These are phyloP conservation scores for Talaromyces sp. DNA, from an alignment of 2,329 filamentous ascomycete genomes.

Conservation along the genomic window DNA sequence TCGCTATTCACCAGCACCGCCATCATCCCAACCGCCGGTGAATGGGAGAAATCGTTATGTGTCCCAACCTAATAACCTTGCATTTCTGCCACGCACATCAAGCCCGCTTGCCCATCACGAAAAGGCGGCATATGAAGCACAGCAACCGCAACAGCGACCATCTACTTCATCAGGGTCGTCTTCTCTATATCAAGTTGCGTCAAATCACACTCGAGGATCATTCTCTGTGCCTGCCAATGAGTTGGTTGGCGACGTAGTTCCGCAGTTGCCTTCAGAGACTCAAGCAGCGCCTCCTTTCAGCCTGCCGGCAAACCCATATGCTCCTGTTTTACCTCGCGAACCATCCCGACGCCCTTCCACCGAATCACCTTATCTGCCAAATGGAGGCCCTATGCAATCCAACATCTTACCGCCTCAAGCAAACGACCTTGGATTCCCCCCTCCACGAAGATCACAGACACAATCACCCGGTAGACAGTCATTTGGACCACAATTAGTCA, in stretches of 20 bases:
- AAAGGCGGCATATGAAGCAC: slow-evolving; percentile 33
- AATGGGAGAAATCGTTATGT: slow-evolving; percentile 37
- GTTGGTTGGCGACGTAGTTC: neutral
- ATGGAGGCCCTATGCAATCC: neutral
- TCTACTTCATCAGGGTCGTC: slow-evolving; percentile 23
- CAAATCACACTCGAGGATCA: slow-evolving; percentile 8
- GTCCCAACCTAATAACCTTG: slow-evolving; percentile 41
- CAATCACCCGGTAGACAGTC: slow-evolving; percentile 58
- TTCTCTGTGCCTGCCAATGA: slow-evolving; percentile 13
- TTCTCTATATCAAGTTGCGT: neutral
- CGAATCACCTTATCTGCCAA: slow-evolving; percentile 16
- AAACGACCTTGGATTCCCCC: slow-evolving; percentile 15
- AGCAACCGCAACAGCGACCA: slow-evolving; percentile 24
- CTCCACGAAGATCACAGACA: slow-evolving; percentile 46
- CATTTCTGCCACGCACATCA: slow-evolving; percentile 62
- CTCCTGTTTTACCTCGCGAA: slow-evolving; percentile 31
- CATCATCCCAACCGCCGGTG: slow-evolving; percentile 25
- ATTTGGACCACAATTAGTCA: slow-evolving; percentile 45
- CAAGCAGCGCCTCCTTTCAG: slow-evolving; percentile 21
- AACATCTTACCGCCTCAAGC: neutral
- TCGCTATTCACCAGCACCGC: slow-evolving; percentile 48
- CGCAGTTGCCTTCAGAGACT: slow-evolving; percentile 22
- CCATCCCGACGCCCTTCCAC: slow-evolving; percentile 26
- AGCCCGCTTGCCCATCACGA: slow-evolving; percentile 58
- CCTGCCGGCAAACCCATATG: slow-evolving; percentile 32